These are phyloP conservation scores for Scheffersomyces lignosus DNA, from an alignment of 805 yeast genomes.

Conservation along the genomic window DNA sequence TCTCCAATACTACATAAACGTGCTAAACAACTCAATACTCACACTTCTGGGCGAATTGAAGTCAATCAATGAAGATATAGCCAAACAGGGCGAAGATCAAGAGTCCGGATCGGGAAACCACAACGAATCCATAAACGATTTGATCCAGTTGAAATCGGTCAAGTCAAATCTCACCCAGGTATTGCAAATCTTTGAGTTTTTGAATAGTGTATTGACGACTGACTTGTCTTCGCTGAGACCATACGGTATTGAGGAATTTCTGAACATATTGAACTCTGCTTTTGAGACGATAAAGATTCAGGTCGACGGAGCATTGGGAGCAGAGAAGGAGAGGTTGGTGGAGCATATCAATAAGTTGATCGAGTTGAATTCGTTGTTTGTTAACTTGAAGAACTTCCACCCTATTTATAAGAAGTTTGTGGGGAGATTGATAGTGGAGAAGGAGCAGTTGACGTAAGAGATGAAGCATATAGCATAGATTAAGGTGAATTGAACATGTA, in stretches of 20 bases:
- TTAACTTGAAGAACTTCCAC: conserved; percentile 51
- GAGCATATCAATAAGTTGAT: conserved; percentile 48
- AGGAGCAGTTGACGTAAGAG: conserved; percentile 19
- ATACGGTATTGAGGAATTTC: conserved; percentile 16
- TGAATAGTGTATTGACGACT: conserved; percentile 9
- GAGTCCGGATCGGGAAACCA: conserved; percentile 4
- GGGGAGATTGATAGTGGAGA: conserved; percentile 37
- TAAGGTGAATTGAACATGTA: too few relatives aligned
- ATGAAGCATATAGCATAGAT: too few relatives aligned
- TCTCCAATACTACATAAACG: conserved; percentile 64
- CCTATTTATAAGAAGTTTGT: conserved; percentile 54
- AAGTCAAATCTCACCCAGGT: conserved; percentile 49
- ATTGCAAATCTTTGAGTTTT: conserved; percentile 41
- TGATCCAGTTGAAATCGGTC: conserved; percentile 45
- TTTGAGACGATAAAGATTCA: conserved; percentile 47
- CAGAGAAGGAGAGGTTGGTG: conserved; percentile 31
- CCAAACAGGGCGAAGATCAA: not conserved
- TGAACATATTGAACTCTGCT: conserved; percentile 26
- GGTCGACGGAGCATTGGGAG: conserved; percentile 21
- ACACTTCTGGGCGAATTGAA: conserved; percentile 42
- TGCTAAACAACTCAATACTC: conserved; percentile 56
- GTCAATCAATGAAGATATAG: conserved; percentile 13
- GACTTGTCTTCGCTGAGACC: conserved; percentile 2
- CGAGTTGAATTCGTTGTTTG: conserved; percentile 52
- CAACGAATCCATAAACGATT: conserved; percentile 27